Evolutionary conservation across 176 grass and related monocot species (phyloP).

Genomic region (Pontederia paniculata): DNA sequence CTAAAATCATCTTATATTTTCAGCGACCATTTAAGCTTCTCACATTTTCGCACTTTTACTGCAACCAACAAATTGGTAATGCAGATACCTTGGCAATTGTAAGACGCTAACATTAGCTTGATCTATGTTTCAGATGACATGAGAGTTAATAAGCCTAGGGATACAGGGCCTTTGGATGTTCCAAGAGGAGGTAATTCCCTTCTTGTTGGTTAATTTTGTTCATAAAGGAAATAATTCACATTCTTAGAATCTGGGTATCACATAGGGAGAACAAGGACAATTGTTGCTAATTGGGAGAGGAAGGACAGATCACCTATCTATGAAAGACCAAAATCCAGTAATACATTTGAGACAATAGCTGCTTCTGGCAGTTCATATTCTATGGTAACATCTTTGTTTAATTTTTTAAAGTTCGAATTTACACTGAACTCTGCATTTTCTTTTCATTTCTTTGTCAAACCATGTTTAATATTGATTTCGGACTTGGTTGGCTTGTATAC

Average conservation of each 20-base stretch:
- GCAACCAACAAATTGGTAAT: no score
- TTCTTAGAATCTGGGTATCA: constrained; percentile 22
- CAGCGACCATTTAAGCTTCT: no score
- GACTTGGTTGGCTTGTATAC: no score
- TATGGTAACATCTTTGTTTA: constrained; percentile 45
- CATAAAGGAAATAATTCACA: constrained; percentile 23
- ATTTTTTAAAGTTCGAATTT: constrained; percentile 11
- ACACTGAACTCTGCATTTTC: neutral
- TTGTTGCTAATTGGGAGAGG: constrained; percentile 61
- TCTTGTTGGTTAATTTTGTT: constrained; percentile 14
- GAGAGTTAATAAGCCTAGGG: constrained; percentile 64
- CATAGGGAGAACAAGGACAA: constrained; percentile 63
- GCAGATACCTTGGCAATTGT: no score
- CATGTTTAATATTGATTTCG: no score
- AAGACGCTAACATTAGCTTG: no score
- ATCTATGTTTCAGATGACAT: constrained; percentile 33
- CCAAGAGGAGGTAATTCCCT: constrained; percentile 70
- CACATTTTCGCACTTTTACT: no score
- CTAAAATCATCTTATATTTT: no score
- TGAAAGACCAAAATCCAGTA: constrained; percentile 57
- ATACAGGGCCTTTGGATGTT: constrained; percentile 67
- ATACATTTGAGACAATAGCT: constrained; percentile 16
- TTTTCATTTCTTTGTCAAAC: no score
- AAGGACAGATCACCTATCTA: constrained; percentile 46
- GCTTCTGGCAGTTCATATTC: constrained; percentile 32